Percentiles rank a stretch among this genome's conserved stretches.
These are phyloP conservation scores for Ophiocordyceps camponoti-saundersi DNA, from an alignment of 2,329 filamentous ascomycete genomes.

Conservation along the genomic window DNA sequence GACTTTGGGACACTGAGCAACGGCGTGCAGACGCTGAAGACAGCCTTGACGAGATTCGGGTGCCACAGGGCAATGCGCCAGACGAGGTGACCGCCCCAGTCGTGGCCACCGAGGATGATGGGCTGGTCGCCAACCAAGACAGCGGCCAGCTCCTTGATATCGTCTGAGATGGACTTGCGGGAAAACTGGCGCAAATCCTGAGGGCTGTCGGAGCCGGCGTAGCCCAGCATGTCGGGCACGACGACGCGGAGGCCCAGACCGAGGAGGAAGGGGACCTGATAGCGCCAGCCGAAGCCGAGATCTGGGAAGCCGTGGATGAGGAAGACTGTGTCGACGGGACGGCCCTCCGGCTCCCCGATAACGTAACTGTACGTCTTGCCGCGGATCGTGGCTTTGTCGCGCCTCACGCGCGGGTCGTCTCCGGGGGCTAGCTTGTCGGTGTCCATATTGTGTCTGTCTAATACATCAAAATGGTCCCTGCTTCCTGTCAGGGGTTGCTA, in stretches of 20 bases:
- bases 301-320: conserved; percentile 70
- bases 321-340: conserved; percentile 29
- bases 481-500: no score
- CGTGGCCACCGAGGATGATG: conserved; percentile 78
- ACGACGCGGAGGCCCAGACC: conserved; percentile 62
- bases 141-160: conserved; percentile 55
- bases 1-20: conserved; percentile 44
- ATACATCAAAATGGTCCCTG: not conserved
- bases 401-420: conserved; percentile 45
- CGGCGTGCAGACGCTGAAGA: conserved; percentile 72
- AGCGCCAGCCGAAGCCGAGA: conserved; percentile 70
- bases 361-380: conserved; percentile 56
- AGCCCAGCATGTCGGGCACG: conserved; percentile 75
- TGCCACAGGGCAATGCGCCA: conserved; percentile 62
- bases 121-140: conserved; percentile 28
- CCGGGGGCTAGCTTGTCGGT: conserved; percentile 46
- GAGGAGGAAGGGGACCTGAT: conserved; percentile 65
- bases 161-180: conserved; percentile 53
- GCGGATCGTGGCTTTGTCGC: conserved; percentile 45
- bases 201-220: conserved; percentile 59
- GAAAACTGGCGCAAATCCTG: conserved; percentile 46
- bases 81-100: conserved; percentile 72
- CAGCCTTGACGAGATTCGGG: conserved; percentile 51
- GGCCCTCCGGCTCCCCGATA: conserved; percentile 30
- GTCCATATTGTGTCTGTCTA: conserved; percentile 19